phyloP scores from a whole-genome alignment of 306 rosid species.

The Boehmeria nivea region DNA sequence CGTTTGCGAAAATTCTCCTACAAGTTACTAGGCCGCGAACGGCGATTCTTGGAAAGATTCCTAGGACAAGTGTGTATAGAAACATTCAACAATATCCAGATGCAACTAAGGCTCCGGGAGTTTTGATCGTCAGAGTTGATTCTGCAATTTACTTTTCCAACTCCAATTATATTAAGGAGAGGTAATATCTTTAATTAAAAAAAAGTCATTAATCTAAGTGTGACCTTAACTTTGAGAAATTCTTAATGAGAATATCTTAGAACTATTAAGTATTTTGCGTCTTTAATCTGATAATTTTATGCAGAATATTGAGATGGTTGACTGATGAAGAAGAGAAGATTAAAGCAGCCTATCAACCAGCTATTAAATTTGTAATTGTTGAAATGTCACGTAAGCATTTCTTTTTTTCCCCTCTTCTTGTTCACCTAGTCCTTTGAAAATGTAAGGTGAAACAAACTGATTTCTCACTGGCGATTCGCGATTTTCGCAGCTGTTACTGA shows the following conservation, averaged over 20 bases:
- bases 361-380: conserved; percentile 66
- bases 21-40: conserved; percentile 95
- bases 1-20: conserved; percentile 87
- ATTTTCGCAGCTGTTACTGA: conserved; percentile 70
- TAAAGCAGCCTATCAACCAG: conserved; percentile 43
- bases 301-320: conserved; percentile 86
- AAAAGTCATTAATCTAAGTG: too few species aligned
- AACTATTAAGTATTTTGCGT: not conserved
- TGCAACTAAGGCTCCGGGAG: conserved; percentile 67
- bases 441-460: conserved; percentile 4
- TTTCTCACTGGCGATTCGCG: not conserved
- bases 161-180: conserved; percentile 85
- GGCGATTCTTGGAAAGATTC: conserved; percentile 81
- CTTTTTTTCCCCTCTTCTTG: not conserved
- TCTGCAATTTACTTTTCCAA: conserved; percentile 95
- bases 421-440: not conserved
- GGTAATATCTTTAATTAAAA: conserved; percentile 32
- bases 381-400: conserved; percentile 85
- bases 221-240: not conserved
- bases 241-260: too few species aligned
- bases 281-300: conserved; percentile 12
- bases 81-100: conserved; percentile 88
- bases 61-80: conserved; percentile 76
- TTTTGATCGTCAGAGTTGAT: conserved; percentile 81
- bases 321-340: conserved; percentile 61